Evolutionary conservation across 1,139 yeast genomes (phyloP).

Genomic region (Hanseniaspora uvarum): DNA sequence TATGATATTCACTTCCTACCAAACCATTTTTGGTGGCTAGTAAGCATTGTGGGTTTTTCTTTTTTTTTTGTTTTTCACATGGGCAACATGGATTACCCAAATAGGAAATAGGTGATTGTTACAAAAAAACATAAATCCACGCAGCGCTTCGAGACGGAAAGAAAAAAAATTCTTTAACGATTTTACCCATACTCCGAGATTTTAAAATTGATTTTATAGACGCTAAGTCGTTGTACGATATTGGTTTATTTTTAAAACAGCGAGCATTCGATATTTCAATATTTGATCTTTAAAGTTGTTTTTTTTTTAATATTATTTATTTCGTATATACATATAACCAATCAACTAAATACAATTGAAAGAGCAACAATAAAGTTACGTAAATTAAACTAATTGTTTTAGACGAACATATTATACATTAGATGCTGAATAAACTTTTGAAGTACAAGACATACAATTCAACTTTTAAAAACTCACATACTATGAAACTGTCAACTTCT

Average conservation of each 20-base stretch:
- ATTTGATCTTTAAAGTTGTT: not conserved
- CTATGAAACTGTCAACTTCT: not conserved
- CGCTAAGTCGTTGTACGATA: no score
- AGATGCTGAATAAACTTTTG: not conserved
- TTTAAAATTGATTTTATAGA: no score
- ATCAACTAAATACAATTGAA: not conserved
- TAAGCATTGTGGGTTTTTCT: not conserved
- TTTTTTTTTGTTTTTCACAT: not conserved
- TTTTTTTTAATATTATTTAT: not conserved
- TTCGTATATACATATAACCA: no score
- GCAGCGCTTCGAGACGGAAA: not conserved
- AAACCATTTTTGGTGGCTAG: constrained; percentile 22
- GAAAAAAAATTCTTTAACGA: not conserved
- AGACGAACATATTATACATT: not conserved
- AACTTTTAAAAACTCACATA: not conserved
- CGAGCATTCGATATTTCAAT: no score
- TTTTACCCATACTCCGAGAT: no score
- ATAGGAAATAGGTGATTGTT: not conserved
- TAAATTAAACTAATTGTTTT: not conserved
- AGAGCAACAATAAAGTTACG: not conserved
- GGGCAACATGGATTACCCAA: not conserved
- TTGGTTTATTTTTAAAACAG: no score
- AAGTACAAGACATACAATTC: not conserved
- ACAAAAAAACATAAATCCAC: not conserved
- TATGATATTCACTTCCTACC: constrained; percentile 57